Conservation (phyloP, 208 protist genomes). For the Trichomonas vaginalis region DNA sequence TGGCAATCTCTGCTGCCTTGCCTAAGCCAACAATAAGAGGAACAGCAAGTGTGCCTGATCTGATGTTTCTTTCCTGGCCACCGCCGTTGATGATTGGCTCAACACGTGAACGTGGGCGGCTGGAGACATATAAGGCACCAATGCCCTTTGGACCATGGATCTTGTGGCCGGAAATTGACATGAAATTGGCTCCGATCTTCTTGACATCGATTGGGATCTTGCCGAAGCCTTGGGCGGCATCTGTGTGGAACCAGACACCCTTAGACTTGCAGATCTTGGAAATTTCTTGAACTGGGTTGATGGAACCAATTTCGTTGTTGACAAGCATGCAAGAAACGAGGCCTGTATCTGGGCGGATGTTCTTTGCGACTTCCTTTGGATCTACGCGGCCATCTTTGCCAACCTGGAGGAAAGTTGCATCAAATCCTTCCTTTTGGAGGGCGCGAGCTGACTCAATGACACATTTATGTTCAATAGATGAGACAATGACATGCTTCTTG, state of each 20-base stretch:
- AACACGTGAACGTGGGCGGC: slow-evolving; percentile 78
- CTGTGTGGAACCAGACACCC: slow-evolving; percentile 79
- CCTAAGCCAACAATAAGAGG: slow-evolving; percentile 42
- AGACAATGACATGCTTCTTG: slow-evolving; percentile 93
- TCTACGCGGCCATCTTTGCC: slow-evolving; percentile 81
- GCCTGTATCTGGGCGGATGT: slow-evolving; percentile 53
- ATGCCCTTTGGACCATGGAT: slow-evolving; percentile 53
- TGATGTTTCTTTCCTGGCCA: slow-evolving; percentile 80
- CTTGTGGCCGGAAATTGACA: slow-evolving; percentile 89
- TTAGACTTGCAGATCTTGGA: slow-evolving; percentile 67
- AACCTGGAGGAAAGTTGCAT: slow-evolving; percentile 88
- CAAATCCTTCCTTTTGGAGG: slow-evolving; percentile 76
- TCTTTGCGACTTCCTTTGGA: slow-evolving; percentile 41
- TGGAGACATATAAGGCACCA: slow-evolving; percentile 56
- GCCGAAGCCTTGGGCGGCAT: slow-evolving; percentile 68
- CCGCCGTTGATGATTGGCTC: slow-evolving; percentile 86
- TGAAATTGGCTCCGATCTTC: slow-evolving; percentile 64
- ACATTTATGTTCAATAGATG: slow-evolving; percentile 94
- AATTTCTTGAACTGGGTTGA: slow-evolving; percentile 80
- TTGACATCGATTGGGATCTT: slow-evolving; percentile 82
- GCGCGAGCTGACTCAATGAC: slow-evolving; percentile 90
- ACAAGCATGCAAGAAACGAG: slow-evolving; percentile 90
- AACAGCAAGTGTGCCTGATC: slow-evolving; percentile 48
- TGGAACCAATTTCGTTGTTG: slow-evolving; percentile 86
- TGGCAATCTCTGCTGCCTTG: slow-evolving; percentile 34